Evolutionary conservation across 23 red algal species (phyloP), one percentile per base, ranked within the genome.

Genomic region (Agarophyton chilense): DNA sequence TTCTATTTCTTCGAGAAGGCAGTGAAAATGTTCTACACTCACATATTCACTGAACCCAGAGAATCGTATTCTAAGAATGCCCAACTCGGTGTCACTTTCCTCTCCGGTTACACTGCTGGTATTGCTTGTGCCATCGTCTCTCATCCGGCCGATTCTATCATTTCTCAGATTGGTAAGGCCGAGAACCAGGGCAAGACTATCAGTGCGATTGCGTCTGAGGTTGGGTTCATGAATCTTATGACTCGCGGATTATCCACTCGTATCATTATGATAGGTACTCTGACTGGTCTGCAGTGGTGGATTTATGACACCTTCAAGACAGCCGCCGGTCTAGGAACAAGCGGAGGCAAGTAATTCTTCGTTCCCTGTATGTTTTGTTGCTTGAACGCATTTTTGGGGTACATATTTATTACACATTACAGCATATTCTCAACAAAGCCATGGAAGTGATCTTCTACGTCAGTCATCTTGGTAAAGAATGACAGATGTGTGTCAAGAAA

Each of bases 1-100:
- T 98, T 98, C 88, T 94, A 90, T 60, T 93, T 98, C 58, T 98
- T 98, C 79, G 96, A 98, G 76, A 95, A 93, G 67, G 70, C 71
- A 16, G 92, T 94, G 45, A 16, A 40, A 26, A 9, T 83, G 0
- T 94, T 94, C 83, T 94, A 94, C 78, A 70, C 83, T 2, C 36
- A 81, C 36, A 84, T 94, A 18, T 98, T 94, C 79, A 98, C 96
- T 5, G 82, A 90, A 74, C 91, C 96, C 12, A 95, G 94, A 81
- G 76, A 88, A 63, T 81, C 88, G 47, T 93, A 94, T 42, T 95
- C 92, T 43, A 93, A 98, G 87, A 93, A 84, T 54, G 93, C 93
- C 24, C 92, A 98, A 53, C 92, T 98, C 6, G 88, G 92, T 19
- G 76, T 98, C 29, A 95, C 92, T 29, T 84, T 92, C 53, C 77